These are phyloP conservation scores for Calocera cornea DNA, from an alignment of 768 basidiomycete genomes.

Conservation along the genomic window DNA sequence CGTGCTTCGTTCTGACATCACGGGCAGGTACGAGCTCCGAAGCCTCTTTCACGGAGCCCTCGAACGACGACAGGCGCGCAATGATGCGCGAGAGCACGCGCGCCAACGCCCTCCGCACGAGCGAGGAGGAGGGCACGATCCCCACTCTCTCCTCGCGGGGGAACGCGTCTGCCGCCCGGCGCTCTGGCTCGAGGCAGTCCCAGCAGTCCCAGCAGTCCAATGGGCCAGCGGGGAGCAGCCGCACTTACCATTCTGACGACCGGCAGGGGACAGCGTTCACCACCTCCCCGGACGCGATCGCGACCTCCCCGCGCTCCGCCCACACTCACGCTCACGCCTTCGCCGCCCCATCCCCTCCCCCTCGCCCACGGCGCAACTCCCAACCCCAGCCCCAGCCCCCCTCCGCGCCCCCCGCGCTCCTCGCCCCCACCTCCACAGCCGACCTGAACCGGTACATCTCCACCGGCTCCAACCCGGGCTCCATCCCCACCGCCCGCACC, in stretches of 20 bases:
- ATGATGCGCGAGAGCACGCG: background rate
- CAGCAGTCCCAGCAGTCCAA: background rate
- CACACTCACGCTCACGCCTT: constrained; percentile 10
- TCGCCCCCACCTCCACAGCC: constrained; percentile 31
- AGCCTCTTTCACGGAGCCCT: background rate
- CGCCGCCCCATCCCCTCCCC: constrained; percentile 11
- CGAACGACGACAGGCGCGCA: background rate
- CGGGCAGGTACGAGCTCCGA: background rate
- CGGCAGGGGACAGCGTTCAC: constrained; percentile 17
- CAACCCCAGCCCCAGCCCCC: too few species aligned
- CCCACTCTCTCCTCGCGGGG: background rate
- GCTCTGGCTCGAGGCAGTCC: background rate
- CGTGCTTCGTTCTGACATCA: background rate
- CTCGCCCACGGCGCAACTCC: constrained; percentile 28
- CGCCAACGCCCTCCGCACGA: background rate
- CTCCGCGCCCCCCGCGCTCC: too few species aligned
- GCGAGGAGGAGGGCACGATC: background rate
- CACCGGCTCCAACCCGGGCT: constrained; percentile 19
- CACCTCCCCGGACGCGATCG: constrained; percentile 22
- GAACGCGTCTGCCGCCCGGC: background rate
- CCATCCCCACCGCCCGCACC: constrained; percentile 11
- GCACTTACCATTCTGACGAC: constrained; percentile 15
- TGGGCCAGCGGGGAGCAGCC: constrained; percentile 14
- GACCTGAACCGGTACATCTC: constrained; percentile 85
- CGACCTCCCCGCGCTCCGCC: constrained; percentile 23